Evolutionary conservation across 306 rosid genomes (phyloP), one percentile per base, ranked within the genome.

Genomic region (Quercus engelmannii): DNA sequence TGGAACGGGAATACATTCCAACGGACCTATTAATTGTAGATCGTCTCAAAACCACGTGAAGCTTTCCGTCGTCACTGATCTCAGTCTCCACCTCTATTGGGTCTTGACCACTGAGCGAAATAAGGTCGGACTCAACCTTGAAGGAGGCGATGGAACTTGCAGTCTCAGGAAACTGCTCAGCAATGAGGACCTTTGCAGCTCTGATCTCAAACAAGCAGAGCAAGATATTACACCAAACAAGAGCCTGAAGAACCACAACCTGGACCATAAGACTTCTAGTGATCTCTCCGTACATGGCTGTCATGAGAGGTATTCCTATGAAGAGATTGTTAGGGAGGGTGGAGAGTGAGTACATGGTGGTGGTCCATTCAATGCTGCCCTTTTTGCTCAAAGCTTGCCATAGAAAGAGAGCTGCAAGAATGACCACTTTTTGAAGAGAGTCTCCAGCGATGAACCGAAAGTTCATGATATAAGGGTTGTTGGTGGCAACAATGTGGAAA

Each of bases 281-380:
- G 68, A 82, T 87, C 35, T 92, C 96, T 0, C 97, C 97, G 14
- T 93, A 93, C 98, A 93, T 93, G 69, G 97, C 93, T 15, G 84
- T 90, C 8, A 93, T 67, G 1, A 93, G 85, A 3, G 98, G 98
- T 58, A 93, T 86, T 13, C 98, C 98, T 93, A 93, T 88, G 55
- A 93, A 91, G 11, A 93, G 92, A 9, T 97, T 90, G 90, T 93
- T 93, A 41, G 97, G 98, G 1, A 93, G 91, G 31, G 95, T 85
- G 19, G 98, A 93, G 54, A 93, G 92, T 0, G 98, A 89, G 83
- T 89, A 93, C 12, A 93, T 91, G 1, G 98, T 93, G 64, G 92
- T 90, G 54, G 84, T 85, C 98, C 98, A 92, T 51, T 92, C 98
- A 0, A 90, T 82, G 69, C 76, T 87, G 4, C 92, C 93, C 11